phyloP scores from a whole-genome alignment of 179 eudicot species.

The Silene vulgaris region DNA sequence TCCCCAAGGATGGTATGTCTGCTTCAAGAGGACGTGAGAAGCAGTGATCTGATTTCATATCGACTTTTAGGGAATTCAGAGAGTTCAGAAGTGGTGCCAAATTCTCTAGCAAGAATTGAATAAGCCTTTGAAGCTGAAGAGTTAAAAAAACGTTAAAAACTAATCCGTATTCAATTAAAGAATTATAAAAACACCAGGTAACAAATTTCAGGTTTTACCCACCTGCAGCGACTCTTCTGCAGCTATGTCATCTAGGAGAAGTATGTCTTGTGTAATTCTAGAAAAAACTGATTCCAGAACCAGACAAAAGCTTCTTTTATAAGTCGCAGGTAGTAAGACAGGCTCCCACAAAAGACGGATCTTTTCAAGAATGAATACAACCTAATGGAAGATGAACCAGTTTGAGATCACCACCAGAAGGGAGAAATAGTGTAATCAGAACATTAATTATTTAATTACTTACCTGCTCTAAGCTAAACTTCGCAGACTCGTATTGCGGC shows the following conservation, averaged over 20 bases:
- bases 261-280: constrained; percentile 72
- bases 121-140: constrained; percentile 76
- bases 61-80: constrained; percentile 33
- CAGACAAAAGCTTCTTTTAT: constrained; percentile 69
- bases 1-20: constrained; percentile 59
- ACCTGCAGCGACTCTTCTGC: constrained; percentile 98
- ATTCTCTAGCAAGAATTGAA: constrained; percentile 69
- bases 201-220: constrained; percentile 13
- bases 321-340: constrained; percentile 63
- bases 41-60: constrained; percentile 41
- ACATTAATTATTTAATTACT: not conserved
- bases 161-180: not conserved
- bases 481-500: constrained; percentile 72
- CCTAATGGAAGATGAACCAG: constrained; percentile 38
- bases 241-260: constrained; percentile 88
- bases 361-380: constrained; percentile 84
- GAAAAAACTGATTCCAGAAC: constrained; percentile 66
- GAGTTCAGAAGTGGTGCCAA: constrained; percentile 60
- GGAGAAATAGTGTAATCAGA: not conserved
- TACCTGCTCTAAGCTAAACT: constrained; percentile 89
- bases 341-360: constrained; percentile 91
- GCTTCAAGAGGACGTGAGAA: constrained; percentile 41
- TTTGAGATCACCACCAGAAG: constrained; percentile 1
- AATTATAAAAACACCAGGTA: not conserved
- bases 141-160: not conserved